Percentiles rank a stretch among this genome's conserved stretches.
Conservation (phyloP, 768 basidiomycete species). For the Amanita muscaria region DNA sequence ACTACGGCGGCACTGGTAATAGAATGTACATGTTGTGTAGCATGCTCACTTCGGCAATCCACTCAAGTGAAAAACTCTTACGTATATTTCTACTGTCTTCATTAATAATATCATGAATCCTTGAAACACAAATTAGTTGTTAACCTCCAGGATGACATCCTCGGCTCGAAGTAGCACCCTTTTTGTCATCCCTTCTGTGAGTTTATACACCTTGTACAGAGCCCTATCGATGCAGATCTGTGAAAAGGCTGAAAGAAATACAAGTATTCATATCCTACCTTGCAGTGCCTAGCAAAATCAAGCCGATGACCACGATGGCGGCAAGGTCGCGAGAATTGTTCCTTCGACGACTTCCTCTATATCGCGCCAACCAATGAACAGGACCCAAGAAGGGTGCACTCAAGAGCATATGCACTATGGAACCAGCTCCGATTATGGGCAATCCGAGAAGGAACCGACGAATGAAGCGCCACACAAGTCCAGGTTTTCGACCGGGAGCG, state of each 20-base stretch:
- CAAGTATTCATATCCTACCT: constrained; percentile 43
- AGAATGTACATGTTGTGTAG: not conserved
- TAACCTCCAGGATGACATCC: constrained; percentile 72
- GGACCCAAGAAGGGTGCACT: constrained; percentile 58
- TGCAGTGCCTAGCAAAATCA: constrained; percentile 53
- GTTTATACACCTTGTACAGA: constrained; percentile 56
- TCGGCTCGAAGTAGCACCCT: constrained; percentile 62
- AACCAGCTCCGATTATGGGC: constrained; percentile 70
- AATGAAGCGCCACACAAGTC: constrained; percentile 47
- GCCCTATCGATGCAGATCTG: constrained; percentile 37
- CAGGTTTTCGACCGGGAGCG: constrained; percentile 23
- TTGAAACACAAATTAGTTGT: constrained; percentile 23
- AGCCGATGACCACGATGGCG: constrained; percentile 52
- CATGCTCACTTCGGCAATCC: too few relatives aligned
- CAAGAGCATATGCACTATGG: constrained; percentile 62
- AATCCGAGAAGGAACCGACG: constrained; percentile 71
- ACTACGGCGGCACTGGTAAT: constrained; percentile 62
- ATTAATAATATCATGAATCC: constrained; percentile 8
- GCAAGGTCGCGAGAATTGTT: constrained; percentile 53
- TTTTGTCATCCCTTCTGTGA: constrained; percentile 53
- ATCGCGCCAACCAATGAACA: constrained; percentile 61
- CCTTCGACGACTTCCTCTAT: constrained; percentile 46
- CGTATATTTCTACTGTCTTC: not conserved
- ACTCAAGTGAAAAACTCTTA: too few relatives aligned
- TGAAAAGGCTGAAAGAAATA: constrained; percentile 5